These are phyloP conservation scores for Moringa oleifera DNA, from an alignment of 345 rosid genomes.

Conservation along the genomic window DNA sequence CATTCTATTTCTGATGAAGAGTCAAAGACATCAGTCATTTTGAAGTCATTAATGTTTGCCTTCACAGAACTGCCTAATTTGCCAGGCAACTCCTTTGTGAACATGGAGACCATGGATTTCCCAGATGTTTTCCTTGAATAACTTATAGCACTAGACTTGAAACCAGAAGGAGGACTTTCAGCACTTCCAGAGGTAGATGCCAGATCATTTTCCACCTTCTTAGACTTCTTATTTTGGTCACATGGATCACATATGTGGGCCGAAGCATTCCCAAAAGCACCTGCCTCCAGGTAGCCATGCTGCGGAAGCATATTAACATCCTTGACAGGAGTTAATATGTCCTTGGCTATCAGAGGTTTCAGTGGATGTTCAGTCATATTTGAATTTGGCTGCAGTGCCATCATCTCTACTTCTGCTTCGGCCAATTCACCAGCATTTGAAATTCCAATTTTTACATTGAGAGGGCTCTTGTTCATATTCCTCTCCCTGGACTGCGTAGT, in stretches of 20 bases:
- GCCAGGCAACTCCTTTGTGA: constrained; percentile 26
- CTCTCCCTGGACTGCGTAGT: constrained; percentile 27
- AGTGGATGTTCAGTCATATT: constrained; percentile 25
- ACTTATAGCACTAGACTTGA: constrained; percentile 24
- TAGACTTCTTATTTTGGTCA: constrained; percentile 29
- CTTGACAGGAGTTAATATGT: constrained; percentile 26
- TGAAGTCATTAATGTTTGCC: constrained; percentile 15
- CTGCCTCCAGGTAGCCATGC: constrained; percentile 15
- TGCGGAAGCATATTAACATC: constrained; percentile 17
- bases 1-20: constrained; percentile 29
- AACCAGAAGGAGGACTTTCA: constrained; percentile 21
- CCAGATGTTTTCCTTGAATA: constrained; percentile 47
- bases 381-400: constrained; percentile 12
- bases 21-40: constrained; percentile 14
- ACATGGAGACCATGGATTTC: constrained; percentile 32
- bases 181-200: constrained; percentile 26
- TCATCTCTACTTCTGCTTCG: constrained; percentile 22
- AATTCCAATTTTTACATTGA: constrained; percentile 30
- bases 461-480: constrained; percentile 40
- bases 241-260: constrained; percentile 8
- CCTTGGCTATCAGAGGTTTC: constrained; percentile 21
- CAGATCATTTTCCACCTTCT: constrained; percentile 13
- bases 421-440: constrained; percentile 23
- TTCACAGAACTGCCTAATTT: constrained; percentile 22
- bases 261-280: constrained; percentile 13